Base-by-base conservation (phyloP, 1,284 basidiomycete genomes). In the Papiliotrema fonsecae region DNA sequence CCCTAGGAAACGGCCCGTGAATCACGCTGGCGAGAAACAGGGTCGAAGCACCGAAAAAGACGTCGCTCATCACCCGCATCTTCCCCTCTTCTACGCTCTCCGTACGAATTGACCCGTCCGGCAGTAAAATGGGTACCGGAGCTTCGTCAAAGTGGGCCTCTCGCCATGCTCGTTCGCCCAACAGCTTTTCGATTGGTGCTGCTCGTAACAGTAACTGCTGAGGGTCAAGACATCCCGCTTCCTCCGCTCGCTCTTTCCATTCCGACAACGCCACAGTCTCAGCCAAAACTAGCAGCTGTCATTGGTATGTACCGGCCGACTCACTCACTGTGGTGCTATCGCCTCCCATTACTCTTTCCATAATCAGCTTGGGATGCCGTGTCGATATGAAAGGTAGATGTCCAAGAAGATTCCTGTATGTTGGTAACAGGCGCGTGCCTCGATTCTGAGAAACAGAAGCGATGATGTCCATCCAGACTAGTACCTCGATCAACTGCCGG, bases 401-500 rank as follows among this genome's bases (percentile, higher is more conserved):
- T 86, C 16, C 25, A 40, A 88, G 74, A 13, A 73, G 68, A 25
- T 31, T 45, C 5, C 78, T 76, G 60, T 86, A 83, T 37, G 78
- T 75, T 1, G 65, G 41, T 24, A 84, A 65, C 66, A 87, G 82
- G 40, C 75, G 70, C 6, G 87, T 86, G 3, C 73, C 61, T 53
- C 77, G 61, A 54, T 79, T 75, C 22, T 80, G 81, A 6, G 86
- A 86, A 40, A 86, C 78, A 1, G 83, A 81, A 5, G 84, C 85
- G 37, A 88, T 77, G 34, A 88, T 86, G 67, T 89, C 87, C 63
- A 88, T 88, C 87, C 87, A 88, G 54, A 88, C 82, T 26, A 85
- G 81, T 18, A 31, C 42, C 14, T 24, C 24, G 31, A 49, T 37
- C n/a, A 49, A 30, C 14, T 21, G 48, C 19, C 47, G 25, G 26